Evolutionary conservation across 176 grass and related monocot genomes (phyloP).

Genomic region (barley (Hordeum vulgare)): DNA sequence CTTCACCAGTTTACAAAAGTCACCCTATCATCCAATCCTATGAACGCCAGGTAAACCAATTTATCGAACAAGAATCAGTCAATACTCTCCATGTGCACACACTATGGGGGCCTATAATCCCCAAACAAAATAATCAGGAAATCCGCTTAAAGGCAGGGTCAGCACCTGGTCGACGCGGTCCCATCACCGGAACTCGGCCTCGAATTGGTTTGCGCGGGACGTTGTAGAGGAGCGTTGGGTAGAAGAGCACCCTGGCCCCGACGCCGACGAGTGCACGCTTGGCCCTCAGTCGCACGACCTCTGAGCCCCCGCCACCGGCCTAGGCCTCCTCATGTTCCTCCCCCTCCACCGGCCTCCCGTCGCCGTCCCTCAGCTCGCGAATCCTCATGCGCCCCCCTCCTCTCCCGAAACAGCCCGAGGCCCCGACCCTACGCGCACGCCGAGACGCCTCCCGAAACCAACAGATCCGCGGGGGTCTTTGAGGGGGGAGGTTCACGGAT

Average conservation of each 20-base stretch:
- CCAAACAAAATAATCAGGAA: not conserved
- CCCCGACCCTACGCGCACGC: not conserved
- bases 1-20: not conserved
- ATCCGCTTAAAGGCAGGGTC: not conserved
- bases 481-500: not conserved
- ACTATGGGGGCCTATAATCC: not conserved
- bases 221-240: conserved; percentile 92
- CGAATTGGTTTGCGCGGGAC: conserved; percentile 73
- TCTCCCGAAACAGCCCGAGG: not conserved
- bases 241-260: conserved; percentile 83
- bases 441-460: not conserved
- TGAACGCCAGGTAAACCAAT: not conserved
- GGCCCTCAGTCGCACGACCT: conserved; percentile 34
- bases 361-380: conserved; percentile 31
- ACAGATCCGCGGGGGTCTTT: conserved; percentile 20
- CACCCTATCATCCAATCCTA: not conserved
- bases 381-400: conserved; percentile 33
- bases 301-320: not conserved
- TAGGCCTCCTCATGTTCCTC: conserved; percentile 2
- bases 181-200: conserved; percentile 91
- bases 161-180: conserved; percentile 87
- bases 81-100: not conserved
- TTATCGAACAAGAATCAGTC: not conserved
- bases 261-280: conserved; percentile 74
- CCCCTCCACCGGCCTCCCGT: not conserved